Conservation (phyloP, 495 filamentous ascomycete species). For the Sordaria brevicollis region DNA sequence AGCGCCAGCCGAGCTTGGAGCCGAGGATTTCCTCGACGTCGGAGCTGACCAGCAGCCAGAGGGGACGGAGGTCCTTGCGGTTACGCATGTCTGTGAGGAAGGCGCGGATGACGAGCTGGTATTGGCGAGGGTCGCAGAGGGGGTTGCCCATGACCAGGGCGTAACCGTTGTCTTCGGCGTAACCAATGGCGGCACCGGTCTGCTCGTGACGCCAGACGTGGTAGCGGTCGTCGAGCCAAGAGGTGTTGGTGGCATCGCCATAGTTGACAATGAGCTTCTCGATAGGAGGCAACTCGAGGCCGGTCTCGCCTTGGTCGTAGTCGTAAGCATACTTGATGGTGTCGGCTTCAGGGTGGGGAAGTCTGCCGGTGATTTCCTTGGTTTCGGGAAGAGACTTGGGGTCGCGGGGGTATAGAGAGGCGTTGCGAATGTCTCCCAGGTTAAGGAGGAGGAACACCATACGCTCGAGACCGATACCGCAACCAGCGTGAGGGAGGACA, state of each 20-base stretch:
- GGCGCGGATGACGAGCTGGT: constrained; percentile 53
- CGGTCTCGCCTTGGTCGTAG: constrained; percentile 25
- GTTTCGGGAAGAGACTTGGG: constrained; percentile 65
- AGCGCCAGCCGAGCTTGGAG: constrained; percentile 69
- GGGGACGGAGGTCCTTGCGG: constrained; percentile 58
- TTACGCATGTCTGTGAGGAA: constrained; percentile 67
- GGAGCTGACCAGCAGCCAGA: constrained; percentile 67
- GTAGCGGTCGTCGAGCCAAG: constrained; percentile 75
- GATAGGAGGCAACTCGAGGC: constrained; percentile 53
- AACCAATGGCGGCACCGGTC: constrained; percentile 73
- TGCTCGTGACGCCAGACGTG: constrained; percentile 67
- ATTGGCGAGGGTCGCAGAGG: constrained; percentile 63
- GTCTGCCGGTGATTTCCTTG: constrained; percentile 28
- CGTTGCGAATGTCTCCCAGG: constrained; percentile 80
- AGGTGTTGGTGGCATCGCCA: constrained; percentile 78
- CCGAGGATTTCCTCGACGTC: constrained; percentile 65
- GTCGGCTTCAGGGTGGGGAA: constrained; percentile 71
- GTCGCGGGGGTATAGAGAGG: constrained; percentile 75
- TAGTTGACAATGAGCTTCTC: constrained; percentile 83
- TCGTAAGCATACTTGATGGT: constrained; percentile 49
- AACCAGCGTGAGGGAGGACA: constrained; percentile 81
- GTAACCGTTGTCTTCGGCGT: constrained; percentile 59
- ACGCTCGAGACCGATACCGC: constrained; percentile 82
- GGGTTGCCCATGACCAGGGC: constrained; percentile 75
- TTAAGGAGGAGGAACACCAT: constrained; percentile 74